phyloP scores from a whole-genome alignment of 2,329 filamentous ascomycete genomes.

The Monosporascus sp. region DNA sequence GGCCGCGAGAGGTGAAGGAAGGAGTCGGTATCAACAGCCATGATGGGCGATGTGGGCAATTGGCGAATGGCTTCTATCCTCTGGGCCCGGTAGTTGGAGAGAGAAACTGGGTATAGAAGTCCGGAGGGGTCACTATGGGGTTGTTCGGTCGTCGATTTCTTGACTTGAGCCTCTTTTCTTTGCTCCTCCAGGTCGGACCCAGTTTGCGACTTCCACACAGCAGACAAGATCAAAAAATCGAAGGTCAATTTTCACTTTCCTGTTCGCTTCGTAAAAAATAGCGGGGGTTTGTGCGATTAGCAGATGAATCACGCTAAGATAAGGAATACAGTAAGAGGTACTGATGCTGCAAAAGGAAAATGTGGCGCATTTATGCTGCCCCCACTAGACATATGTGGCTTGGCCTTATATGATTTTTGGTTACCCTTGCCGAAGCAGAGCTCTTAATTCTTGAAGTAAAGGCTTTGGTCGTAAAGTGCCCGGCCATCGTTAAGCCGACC shows the following conservation, averaged over 20 bases:
- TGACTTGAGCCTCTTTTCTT: slow-evolving; percentile 3
- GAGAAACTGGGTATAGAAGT: slow-evolving; percentile 1
- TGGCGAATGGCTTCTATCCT: too few species aligned
- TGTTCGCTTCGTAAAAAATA: neutral
- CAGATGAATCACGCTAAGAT: slow-evolving; percentile 12
- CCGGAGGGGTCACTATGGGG: neutral
- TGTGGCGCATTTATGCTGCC: neutral
- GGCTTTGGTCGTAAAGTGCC: too few species aligned
- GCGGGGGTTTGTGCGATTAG: slow-evolving; percentile 1
- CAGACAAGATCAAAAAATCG: neutral
- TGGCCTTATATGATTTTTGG: neutral
- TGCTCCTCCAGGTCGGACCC: neutral
- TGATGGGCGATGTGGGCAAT: slow-evolving; percentile 46
- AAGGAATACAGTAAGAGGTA: neutral
- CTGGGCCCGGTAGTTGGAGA: slow-evolving; percentile 4
- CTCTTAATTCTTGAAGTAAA: too few species aligned
- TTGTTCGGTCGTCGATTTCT: slow-evolving; percentile 2
- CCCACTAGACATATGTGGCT: neutral
- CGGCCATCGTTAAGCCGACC: too few species aligned
- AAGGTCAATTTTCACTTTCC: neutral
- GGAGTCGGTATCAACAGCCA: slow-evolving; percentile 74
- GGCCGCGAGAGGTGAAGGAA: slow-evolving; percentile 95
- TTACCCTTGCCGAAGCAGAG: too few species aligned
- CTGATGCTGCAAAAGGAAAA: neutral
- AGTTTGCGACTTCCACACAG: neutral